A percentile compares a stretch with the other conserved stretches of the same genome.
phyloP scores from a whole-genome alignment of 2,329 filamentous ascomycete genomes.

The Macrophomina tecta region DNA sequence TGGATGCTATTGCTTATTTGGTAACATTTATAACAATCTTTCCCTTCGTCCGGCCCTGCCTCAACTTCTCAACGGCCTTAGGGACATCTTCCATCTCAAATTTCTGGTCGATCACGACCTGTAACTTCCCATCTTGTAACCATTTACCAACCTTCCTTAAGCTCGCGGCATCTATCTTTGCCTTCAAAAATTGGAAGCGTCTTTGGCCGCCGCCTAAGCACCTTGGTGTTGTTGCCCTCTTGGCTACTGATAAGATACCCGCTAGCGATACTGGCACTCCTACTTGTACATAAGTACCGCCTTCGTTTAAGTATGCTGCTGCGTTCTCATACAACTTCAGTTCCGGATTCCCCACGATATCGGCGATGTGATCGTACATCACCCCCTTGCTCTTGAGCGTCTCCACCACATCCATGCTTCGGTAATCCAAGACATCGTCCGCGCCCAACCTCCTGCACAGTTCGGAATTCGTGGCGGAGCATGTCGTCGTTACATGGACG shows the following conservation, averaged over 20 bases:
- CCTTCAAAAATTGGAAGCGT: not conserved
- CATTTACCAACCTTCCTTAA: not conserved
- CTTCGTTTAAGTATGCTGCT: not conserved
- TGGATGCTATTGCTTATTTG: no score
- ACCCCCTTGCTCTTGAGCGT: constrained; percentile 36
- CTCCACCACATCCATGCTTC: constrained; percentile 33
- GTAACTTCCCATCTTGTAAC: constrained; percentile 51
- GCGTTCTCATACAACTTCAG: constrained; percentile 5
- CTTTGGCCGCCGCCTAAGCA: not conserved
- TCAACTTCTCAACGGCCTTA: constrained; percentile 65
- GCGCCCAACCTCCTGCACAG: constrained; percentile 66
- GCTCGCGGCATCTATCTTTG: not conserved
- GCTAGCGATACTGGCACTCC: not conserved
- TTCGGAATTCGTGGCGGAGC: constrained; percentile 63
- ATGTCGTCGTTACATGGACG: constrained; percentile 61
- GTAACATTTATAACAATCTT: constrained; percentile 53
- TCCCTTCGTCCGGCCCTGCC: constrained; percentile 61
- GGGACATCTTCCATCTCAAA: constrained; percentile 63
- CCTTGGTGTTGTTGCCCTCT: not conserved
- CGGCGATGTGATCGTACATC: constrained; percentile 45
- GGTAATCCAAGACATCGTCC: constrained; percentile 68
- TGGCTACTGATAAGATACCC: not conserved
- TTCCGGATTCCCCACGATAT: constrained; percentile 42
- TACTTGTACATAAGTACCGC: not conserved
- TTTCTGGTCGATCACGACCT: constrained; percentile 60